Percentiles rank a stretch among this genome's conserved stretches.
Evolutionary conservation across 192 early-diverging fungal genomes (phyloP).

Genomic region (Chytriomyces sp.): DNA sequence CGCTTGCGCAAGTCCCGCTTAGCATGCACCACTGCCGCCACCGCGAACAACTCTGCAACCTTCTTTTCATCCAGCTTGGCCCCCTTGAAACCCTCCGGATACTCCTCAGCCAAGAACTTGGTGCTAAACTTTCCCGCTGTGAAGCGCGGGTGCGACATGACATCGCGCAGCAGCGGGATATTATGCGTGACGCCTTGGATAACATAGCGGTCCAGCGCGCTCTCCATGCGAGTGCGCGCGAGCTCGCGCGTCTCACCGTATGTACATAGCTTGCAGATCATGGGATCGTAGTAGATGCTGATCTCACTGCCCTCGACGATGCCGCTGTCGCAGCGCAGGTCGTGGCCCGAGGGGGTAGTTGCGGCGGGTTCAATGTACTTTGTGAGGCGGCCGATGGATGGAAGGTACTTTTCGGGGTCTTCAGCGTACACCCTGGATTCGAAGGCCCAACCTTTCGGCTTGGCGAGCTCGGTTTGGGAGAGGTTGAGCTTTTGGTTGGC

Average conservation of each 20-base stretch:
- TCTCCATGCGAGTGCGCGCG: constrained; percentile 76
- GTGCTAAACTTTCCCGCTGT: constrained; percentile 76
- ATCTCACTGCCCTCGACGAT: constrained; percentile 91
- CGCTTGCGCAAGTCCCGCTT: constrained; percentile 66
- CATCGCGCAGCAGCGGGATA: constrained; percentile 88
- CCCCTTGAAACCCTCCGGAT: constrained; percentile 85
- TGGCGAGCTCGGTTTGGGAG: constrained; percentile 70
- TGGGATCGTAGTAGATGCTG: constrained; percentile 93
- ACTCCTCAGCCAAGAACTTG: constrained; percentile 85
- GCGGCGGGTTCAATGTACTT: constrained; percentile 80
- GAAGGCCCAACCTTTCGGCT: constrained; percentile 87
- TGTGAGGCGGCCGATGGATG: constrained; percentile 84
- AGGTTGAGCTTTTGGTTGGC: constrained; percentile 73
- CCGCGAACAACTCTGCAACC: constrained; percentile 63
- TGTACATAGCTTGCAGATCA: constrained; percentile 88
- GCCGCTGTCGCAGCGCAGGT: constrained; percentile 92
- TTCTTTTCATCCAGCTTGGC: constrained; percentile 57
- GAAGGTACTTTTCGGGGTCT: constrained; percentile 90
- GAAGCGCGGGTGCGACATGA: constrained; percentile 75
- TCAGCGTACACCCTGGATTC: constrained; percentile 97
- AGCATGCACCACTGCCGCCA: constrained; percentile 67
- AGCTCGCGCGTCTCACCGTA: constrained; percentile 75
- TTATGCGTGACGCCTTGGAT: constrained; percentile 96
- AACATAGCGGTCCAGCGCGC: constrained; percentile 86
- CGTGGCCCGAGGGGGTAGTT: constrained; percentile 37